A percentile compares a stretch with the other conserved stretches of the same genome.
These are phyloP conservation scores for Plectosphaerella cucumerina DNA, from an alignment of 2,329 filamentous ascomycete species.

Conservation along the genomic window DNA sequence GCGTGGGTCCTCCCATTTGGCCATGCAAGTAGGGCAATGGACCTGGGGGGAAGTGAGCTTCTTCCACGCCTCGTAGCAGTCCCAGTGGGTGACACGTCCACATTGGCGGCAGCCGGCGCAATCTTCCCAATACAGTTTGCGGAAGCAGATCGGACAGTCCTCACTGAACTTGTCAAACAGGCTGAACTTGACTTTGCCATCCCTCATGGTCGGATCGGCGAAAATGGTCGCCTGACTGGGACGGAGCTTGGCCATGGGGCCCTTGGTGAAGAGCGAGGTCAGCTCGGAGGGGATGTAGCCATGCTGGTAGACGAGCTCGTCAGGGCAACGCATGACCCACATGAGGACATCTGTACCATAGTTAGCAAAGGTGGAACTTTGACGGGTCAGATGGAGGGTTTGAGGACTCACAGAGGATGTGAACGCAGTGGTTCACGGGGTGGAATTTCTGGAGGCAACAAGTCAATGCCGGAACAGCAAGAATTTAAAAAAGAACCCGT, in stretches of 20 bases:
- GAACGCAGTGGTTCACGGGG: conserved; percentile 8
- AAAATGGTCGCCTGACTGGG: conserved; percentile 3
- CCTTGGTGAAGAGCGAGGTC: conserved; percentile 1
- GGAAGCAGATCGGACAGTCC: conserved; percentile 9
- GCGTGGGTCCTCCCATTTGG: too few species aligned
- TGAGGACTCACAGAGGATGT: conserved; percentile 9
- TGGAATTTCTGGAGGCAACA: conserved; percentile 3
- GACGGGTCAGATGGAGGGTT: background rate
- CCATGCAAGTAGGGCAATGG: too few species aligned
- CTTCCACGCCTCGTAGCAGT: conserved; percentile 5
- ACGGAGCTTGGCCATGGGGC: conserved; percentile 3
- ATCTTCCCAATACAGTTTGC: conserved; percentile 1
- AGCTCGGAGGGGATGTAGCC: conserved; percentile 2
- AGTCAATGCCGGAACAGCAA: background rate
- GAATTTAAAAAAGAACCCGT: background rate
- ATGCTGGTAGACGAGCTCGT: conserved; percentile 6
- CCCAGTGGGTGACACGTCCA: conserved; percentile 6
- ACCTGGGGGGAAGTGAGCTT: too few species aligned
- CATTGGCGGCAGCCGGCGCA: conserved; percentile 5
- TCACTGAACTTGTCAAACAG: too few species aligned
- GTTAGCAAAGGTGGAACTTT: background rate
- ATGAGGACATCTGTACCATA: conserved; percentile 5
- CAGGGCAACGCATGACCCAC: conserved; percentile 6
- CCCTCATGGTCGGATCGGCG: conserved; percentile 4
- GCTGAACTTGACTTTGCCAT: conserved; percentile 6